A percentile compares a stretch with the other conserved stretches of the same genome.
Conservation (phyloP, 2,329 filamentous ascomycete genomes). For the Scolecobasidium constrictum region DNA sequence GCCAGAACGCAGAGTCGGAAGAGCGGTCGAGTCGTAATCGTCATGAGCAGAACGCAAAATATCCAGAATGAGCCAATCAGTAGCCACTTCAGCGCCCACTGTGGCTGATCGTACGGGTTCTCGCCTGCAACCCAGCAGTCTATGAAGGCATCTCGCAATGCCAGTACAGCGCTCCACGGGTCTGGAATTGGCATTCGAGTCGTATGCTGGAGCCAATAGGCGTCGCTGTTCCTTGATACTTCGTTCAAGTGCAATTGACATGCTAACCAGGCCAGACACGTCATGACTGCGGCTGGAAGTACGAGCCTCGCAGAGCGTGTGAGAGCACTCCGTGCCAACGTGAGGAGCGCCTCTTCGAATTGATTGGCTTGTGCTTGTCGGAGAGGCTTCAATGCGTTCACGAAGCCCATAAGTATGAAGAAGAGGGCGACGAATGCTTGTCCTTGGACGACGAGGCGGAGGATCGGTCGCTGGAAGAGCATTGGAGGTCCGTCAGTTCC, state of each 20-base stretch:
- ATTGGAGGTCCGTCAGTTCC: conserved; percentile 12
- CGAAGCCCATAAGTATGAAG: conserved; percentile 21
- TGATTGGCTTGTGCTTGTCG: conserved; percentile 16
- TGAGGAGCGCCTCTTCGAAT: conserved; percentile 14
- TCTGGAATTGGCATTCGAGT: conserved; percentile 10
- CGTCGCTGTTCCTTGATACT: conserved; percentile 15
- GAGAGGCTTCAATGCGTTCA: conserved; percentile 19
- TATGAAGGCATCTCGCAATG: conserved; percentile 13
- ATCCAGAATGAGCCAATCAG: conserved; percentile 45
- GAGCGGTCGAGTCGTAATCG: conserved; percentile 36
- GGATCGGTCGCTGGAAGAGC: conserved; percentile 18
- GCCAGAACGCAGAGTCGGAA: conserved; percentile 39
- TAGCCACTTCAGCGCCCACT: conserved; percentile 48
- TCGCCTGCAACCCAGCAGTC: conserved; percentile 36
- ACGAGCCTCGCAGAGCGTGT: conserved; percentile 16
- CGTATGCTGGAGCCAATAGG: conserved; percentile 16
- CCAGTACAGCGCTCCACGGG: conserved; percentile 29
- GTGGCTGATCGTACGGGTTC: conserved; percentile 46
- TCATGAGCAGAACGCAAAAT: conserved; percentile 42
- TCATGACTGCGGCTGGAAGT: conserved; percentile 16
- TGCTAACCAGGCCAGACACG: conserved; percentile 17
- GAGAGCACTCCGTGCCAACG: conserved; percentile 16
- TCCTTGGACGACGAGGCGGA: conserved; percentile 16
- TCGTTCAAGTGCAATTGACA: conserved; percentile 16
- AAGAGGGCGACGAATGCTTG: conserved; percentile 19